Evolutionary conservation across 2,329 filamentous ascomycete species (phyloP).

Genomic region (Xylaria hypoxylon): DNA sequence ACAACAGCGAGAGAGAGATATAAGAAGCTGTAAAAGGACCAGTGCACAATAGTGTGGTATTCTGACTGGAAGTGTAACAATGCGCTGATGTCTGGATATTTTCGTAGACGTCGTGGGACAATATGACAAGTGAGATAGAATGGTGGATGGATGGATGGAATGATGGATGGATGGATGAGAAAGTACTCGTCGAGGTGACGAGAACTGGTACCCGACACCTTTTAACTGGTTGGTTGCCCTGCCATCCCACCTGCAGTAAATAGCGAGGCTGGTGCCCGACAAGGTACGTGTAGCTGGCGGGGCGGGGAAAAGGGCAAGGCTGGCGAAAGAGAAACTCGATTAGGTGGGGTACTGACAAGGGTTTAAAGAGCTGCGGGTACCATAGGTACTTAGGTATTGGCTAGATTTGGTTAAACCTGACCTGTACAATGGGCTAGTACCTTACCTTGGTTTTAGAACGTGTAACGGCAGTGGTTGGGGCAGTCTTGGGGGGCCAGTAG

Average conservation of each 20-base stretch:
- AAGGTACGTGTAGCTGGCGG: not conserved
- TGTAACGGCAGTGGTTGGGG: too few species aligned
- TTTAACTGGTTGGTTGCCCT: constrained; percentile 58
- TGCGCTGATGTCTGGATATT: not conserved
- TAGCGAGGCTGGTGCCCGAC: constrained; percentile 52
- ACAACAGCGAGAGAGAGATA: not conserved
- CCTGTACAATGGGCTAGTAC: too few species aligned
- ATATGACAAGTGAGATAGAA: not conserved
- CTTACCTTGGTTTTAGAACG: too few species aligned
- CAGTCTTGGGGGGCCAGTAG: too few species aligned
- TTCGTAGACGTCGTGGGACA: not conserved
- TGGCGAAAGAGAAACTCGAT: constrained; percentile 32
- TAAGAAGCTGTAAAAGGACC: not conserved
- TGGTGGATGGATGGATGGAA: not conserved
- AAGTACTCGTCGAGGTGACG: constrained; percentile 17
- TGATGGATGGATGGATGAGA: constrained; percentile 3
- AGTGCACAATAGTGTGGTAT: not conserved
- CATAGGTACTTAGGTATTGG: too few species aligned
- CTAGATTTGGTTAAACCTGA: too few species aligned
- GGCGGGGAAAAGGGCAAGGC: constrained; percentile 48
- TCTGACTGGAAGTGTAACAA: not conserved
- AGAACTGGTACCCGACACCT: constrained; percentile 50
- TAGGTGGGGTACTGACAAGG: constrained; percentile 26
- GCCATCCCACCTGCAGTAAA: constrained; percentile 58
- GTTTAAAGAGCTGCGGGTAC: not conserved